Percentiles rank a stretch among this genome's conserved stretches.
phyloP scores from a whole-genome alignment of 2,329 filamentous ascomycete species.

The Colletotrichum kahawae region DNA sequence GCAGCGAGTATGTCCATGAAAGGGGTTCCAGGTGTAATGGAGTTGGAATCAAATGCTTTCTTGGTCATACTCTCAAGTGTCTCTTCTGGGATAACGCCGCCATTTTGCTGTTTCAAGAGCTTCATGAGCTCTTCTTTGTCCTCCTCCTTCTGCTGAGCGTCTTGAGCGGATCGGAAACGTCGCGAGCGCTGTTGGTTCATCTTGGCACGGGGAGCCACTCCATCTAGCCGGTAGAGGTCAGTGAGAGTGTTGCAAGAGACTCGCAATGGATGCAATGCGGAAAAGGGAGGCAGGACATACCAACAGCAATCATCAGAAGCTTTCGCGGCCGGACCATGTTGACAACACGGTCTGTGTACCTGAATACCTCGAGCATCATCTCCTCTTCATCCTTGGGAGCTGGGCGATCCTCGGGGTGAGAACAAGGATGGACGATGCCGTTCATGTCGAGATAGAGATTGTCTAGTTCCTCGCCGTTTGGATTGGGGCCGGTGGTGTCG shows the following conservation, averaged over 20 bases:
- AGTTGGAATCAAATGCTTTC: slow-evolving; percentile 89
- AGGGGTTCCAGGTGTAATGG: slow-evolving; percentile 93
- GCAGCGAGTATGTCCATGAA: slow-evolving; percentile 97
- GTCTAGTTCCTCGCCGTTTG: slow-evolving; percentile 97
- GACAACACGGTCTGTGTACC: slow-evolving; percentile 97
- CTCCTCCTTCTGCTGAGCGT: slow-evolving; percentile 91
- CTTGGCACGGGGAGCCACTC: slow-evolving; percentile 95
- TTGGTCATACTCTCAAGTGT: slow-evolving; percentile 69
- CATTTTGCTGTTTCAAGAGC: slow-evolving; percentile 79
- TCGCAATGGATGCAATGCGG: background rate
- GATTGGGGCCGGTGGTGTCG: slow-evolving; percentile 84
- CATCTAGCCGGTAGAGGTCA: slow-evolving; percentile 61
- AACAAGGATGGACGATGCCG: slow-evolving; percentile 98
- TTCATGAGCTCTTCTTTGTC: slow-evolving; percentile 90
- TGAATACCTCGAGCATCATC: slow-evolving; percentile 99
- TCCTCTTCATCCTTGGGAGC: slow-evolving; percentile 94
- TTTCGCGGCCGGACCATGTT: slow-evolving; percentile 98
- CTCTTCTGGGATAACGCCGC: slow-evolving; percentile 66
- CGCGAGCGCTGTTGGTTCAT: slow-evolving; percentile 99
- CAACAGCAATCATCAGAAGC: slow-evolving; percentile 95
- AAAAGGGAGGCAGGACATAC: slow-evolving; percentile 52
- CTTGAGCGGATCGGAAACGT: slow-evolving; percentile 91
- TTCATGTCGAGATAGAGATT: slow-evolving; percentile 99
- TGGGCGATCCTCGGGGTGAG: slow-evolving; percentile 92
- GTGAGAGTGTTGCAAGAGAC: background rate